phyloP scores from a whole-genome alignment of 768 basidiomycete species.

The Termitomyces sp. region DNA sequence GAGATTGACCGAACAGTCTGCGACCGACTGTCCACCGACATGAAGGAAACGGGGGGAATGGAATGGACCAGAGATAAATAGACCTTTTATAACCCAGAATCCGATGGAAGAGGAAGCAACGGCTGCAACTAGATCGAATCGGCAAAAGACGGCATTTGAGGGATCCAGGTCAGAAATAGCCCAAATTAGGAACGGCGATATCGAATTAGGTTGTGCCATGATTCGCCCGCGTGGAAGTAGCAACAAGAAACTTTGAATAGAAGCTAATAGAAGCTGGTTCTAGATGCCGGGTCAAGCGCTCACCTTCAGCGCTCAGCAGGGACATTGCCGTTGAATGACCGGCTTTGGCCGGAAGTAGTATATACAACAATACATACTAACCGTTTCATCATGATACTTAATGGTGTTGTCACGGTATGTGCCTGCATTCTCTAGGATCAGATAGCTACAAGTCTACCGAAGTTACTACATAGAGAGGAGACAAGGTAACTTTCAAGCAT shows the following conservation, averaged over 20 bases:
- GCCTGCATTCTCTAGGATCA: background rate
- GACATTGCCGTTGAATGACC: slow-evolving; percentile 9
- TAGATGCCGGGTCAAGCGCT: background rate
- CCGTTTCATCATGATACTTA: no score
- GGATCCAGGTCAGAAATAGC: slow-evolving; percentile 2
- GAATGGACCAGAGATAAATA: background rate
- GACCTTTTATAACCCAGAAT: slow-evolving; percentile 7
- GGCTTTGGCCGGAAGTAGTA: no score
- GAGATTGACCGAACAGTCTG: slow-evolving; percentile 3
- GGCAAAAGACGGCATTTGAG: background rate
- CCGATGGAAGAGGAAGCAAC: slow-evolving; percentile 8
- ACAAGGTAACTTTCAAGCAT: background rate
- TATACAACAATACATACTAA: no score
- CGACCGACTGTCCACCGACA: slow-evolving; percentile 12
- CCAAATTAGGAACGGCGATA: slow-evolving; percentile 3
- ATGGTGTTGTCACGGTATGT: background rate
- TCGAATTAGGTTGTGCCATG: slow-evolving; percentile 5
- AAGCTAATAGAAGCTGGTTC: background rate
- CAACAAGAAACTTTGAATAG: background rate
- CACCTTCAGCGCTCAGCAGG: no score
- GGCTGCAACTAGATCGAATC: slow-evolving; percentile 7
- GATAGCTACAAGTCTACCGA: background rate
- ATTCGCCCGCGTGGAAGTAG: slow-evolving; percentile 12
- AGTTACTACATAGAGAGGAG: background rate
- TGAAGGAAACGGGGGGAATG: background rate